phyloP scores from a whole-genome alignment of 495 filamentous ascomycete species.

The Talaromyces nanjingensis region DNA sequence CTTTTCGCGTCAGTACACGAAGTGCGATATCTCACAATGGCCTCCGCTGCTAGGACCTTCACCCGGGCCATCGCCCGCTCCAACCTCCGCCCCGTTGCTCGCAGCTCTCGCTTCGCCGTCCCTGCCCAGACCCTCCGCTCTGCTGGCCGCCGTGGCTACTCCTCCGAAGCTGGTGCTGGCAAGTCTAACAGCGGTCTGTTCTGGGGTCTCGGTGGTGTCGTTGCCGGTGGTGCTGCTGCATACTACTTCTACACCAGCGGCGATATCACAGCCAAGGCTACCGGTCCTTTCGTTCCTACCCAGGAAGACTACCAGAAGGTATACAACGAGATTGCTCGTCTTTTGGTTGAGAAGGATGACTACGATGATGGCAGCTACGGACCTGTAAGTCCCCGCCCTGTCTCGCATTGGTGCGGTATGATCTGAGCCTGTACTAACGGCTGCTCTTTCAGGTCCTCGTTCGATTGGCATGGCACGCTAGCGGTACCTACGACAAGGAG shows the following conservation, averaged over 20 bases:
- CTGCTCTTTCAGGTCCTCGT: constrained; percentile 50
- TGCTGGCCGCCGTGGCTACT: constrained; percentile 65
- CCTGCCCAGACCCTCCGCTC: constrained; percentile 58
- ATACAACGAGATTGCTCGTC: constrained; percentile 77
- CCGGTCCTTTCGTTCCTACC: constrained; percentile 55
- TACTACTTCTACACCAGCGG: constrained; percentile 65
- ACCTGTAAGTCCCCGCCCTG: constrained; percentile 46
- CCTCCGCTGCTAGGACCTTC: constrained; percentile 45
- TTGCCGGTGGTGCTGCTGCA: constrained; percentile 58
- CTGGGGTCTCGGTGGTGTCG: constrained; percentile 50
- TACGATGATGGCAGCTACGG: constrained; percentile 97
- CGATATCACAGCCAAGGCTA: constrained; percentile 28
- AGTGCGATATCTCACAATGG: constrained; percentile 36
- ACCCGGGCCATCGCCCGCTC: constrained; percentile 47
- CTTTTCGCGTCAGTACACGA: constrained; percentile 1
- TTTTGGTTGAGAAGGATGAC: constrained; percentile 80
- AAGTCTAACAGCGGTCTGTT: constrained; percentile 42
- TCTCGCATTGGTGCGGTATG: neutral
- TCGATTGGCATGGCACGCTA: constrained; percentile 81
- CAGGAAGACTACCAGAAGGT: constrained; percentile 92
- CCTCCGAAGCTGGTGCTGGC: constrained; percentile 54
- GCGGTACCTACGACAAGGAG: constrained; percentile 81
- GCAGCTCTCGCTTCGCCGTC: constrained; percentile 51
- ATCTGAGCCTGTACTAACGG: neutral
- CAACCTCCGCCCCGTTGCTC: constrained; percentile 38